phyloP scores from a whole-genome alignment of 1,139 yeast species.

The Lodderomyces margitis region DNA sequence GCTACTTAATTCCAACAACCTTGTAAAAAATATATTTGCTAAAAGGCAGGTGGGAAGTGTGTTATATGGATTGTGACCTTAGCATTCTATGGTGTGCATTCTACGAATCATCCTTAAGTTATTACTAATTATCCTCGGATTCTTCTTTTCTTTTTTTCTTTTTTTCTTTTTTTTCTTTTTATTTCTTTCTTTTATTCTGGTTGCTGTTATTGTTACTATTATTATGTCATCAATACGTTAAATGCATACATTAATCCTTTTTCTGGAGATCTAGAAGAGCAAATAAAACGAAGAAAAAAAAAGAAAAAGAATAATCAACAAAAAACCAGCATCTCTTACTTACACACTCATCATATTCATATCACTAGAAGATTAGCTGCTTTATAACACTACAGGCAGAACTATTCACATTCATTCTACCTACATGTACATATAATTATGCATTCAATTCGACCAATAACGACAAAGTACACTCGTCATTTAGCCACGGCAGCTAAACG shows the following conservation, averaged over 20 bases:
- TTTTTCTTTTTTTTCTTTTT: not conserved
- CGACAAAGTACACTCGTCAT: not conserved
- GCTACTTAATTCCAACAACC: no score
- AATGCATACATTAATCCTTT: not conserved
- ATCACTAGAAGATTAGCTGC: no score
- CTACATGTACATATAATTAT: not conserved
- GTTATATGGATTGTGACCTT: no score
- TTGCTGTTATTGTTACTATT: no score
- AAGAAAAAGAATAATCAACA: slow-evolving; percentile 1
- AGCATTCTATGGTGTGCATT: no score
- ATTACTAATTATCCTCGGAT: not conserved
- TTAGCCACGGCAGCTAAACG: slow-evolving; percentile 7
- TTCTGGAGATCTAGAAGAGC: not conserved
- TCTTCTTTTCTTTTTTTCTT: not conserved
- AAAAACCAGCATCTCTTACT: not conserved
- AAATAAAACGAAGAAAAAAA: slow-evolving; percentile 1
- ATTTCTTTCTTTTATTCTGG: no score
- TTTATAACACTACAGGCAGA: no score
- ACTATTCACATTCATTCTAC: no score
- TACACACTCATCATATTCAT: not conserved
- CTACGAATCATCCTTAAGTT: not conserved
- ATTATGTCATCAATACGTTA: not conserved
- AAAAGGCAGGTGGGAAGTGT: no score
- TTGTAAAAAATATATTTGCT: no score
- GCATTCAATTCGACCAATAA: not conserved